These are phyloP conservation scores for Hymenoscyphus linearis DNA, from an alignment of 2,329 filamentous ascomycete genomes.

Conservation along the genomic window DNA sequence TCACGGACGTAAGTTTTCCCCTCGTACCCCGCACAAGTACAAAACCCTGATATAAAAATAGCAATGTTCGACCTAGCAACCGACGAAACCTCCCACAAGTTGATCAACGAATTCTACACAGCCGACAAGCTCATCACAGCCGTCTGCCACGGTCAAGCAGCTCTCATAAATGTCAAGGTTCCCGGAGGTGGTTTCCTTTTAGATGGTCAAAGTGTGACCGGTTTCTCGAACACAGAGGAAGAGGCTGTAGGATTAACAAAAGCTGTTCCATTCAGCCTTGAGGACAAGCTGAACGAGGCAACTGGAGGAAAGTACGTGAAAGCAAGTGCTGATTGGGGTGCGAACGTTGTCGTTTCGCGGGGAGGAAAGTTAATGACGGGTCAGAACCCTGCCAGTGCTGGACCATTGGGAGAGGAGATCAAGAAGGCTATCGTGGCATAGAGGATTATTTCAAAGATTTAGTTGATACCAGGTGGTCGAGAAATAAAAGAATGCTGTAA, in stretches of 20 bases:
- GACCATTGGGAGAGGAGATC: conserved; percentile 35
- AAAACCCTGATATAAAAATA: neutral
- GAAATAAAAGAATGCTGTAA: neutral
- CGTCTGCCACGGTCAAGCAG: conserved; percentile 64
- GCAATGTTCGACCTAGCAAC: conserved; percentile 37
- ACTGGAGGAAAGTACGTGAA: conserved; percentile 47
- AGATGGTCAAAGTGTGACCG: conserved; percentile 51
- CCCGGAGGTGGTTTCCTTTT: conserved; percentile 48
- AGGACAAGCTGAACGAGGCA: conserved; percentile 45
- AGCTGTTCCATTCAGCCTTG: conserved; percentile 54
- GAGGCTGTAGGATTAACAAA: conserved; percentile 36
- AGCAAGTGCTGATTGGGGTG: conserved; percentile 42
- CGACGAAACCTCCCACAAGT: conserved; percentile 47
- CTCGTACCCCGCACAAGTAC: conserved; percentile 18
- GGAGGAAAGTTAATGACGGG: conserved; percentile 36
- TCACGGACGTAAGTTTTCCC: conserved; percentile 42
- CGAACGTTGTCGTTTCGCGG: conserved; percentile 33
- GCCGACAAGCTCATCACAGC: conserved; percentile 59
- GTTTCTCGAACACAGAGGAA: conserved; percentile 49
- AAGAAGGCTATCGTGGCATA: conserved; percentile 15
- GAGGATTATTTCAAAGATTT: conserved; percentile 7
- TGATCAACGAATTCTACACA: conserved; percentile 57
- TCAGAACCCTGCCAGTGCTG: conserved; percentile 38
- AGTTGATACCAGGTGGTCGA: neutral
- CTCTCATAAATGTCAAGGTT: conserved; percentile 52